Evolutionary conservation across 1,284 basidiomycete species (phyloP), one percentile per base, ranked within the genome.

Genomic region (Thecaphora frezii): DNA sequence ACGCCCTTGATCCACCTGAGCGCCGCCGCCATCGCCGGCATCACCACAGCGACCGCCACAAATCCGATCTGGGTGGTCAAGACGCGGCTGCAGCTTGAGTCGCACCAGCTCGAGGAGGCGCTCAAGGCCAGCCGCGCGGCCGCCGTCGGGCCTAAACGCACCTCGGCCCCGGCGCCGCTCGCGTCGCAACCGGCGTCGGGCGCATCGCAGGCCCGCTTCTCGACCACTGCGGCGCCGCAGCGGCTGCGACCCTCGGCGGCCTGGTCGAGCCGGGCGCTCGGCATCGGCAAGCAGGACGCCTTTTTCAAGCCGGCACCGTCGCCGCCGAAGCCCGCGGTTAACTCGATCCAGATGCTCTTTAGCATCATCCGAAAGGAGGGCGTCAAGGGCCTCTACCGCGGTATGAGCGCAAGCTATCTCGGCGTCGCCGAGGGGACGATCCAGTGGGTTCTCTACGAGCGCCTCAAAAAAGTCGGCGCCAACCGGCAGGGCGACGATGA

Each of bases 31-130:
- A 77, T 87, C 5, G 94, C 94, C 0, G 84, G 83, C 8, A 82
- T 97, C 63, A 83, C 85, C 26, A 98, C 94, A 0, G 86, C 93
- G 1, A 89, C 91, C 0, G 90, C 87, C 12, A 97, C 94, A 18
- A 97, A 97, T 78, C 94, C 94, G 0, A 96, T 98, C 43, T 98
- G 94, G 94, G 93, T 98, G 38, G 90, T 98, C 67, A 97, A 97
- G 81, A 98, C 94, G 36, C 87, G 94, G 2, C 76, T 97, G 47
- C 94, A 98, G 78, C 86, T 93, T 26, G 78, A 79, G 48, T 68
- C 71, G 42, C 62, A 57, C 42, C 48, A 28, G 19, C 37, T 48
- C 10, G 54, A 56, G 24, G 51, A 41, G 16, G 25, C 48, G 5
- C 23, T 28, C 16, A 24, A 36, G 30, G 28, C 30, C 44, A 28